Evolutionary conservation across 75 land plant species (phyloP).

Genomic region (Picea glauca): DNA sequence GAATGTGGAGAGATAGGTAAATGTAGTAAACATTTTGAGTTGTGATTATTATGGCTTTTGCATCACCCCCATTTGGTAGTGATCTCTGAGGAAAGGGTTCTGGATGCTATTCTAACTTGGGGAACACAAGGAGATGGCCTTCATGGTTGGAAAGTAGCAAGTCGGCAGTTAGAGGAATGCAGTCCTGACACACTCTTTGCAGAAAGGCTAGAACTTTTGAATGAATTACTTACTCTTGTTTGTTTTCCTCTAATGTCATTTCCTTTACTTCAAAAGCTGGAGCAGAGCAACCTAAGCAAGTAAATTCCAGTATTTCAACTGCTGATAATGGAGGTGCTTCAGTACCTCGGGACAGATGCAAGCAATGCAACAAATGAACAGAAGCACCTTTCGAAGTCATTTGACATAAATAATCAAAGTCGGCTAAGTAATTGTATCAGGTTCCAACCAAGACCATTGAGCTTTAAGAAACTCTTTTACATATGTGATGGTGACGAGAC

Average conservation of each 20-base stretch:
- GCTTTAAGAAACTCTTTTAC: conserved; percentile 79
- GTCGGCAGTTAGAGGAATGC: conserved; percentile 28
- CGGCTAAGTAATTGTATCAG: conserved; percentile 33
- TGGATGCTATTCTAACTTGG: conserved; percentile 85
- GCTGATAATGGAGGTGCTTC: conserved; percentile 69
- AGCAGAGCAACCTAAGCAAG: conserved; percentile 42
- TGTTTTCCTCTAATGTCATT: conserved; percentile 79
- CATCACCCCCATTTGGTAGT: conserved; percentile 91
- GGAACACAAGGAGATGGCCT: conserved; percentile 48
- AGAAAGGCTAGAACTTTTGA: conserved; percentile 44
- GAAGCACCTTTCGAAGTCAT: conserved; percentile 17
- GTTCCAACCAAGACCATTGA: conserved; percentile 71
- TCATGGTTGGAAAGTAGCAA: conserved; percentile 67
- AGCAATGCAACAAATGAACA: conserved; percentile 14
- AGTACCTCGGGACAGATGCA: conserved; percentile 27
- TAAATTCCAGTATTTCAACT: conserved; percentile 32
- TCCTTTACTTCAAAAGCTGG: conserved; percentile 59
- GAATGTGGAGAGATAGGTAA: conserved; percentile 13
- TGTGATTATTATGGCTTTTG: conserved; percentile 14
- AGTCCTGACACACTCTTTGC: conserved; percentile 49
- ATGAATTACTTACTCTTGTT: conserved; percentile 52
- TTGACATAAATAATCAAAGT: conserved; percentile 23
- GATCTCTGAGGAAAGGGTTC: conserved; percentile 86
- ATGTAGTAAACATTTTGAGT: conserved; percentile 10
- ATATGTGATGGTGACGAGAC: conserved; percentile 81